phyloP scores from a whole-genome alignment of 1,284 basidiomycete genomes.

The Puccinia polysora region DNA sequence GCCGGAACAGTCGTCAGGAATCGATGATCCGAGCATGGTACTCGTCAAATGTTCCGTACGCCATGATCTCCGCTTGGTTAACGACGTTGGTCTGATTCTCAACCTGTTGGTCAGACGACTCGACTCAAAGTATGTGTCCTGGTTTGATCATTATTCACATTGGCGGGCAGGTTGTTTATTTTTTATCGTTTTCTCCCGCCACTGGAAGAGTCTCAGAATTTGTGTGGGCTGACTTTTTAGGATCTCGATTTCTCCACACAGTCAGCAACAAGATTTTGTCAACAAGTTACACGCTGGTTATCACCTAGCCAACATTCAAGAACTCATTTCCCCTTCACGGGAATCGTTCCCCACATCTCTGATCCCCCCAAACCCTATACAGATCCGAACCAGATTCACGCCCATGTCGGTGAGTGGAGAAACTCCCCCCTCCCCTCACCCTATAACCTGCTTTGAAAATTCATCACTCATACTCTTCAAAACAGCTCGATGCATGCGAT shows the following conservation, averaged over 20 bases:
- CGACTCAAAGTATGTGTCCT: constrained; percentile 58
- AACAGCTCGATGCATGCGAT: constrained; percentile 29
- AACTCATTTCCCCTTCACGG: constrained; percentile 44
- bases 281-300: constrained; percentile 61
- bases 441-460: background rate
- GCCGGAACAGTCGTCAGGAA: background rate
- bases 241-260: constrained; percentile 54
- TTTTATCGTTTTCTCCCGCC: too few species aligned
- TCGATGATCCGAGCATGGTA: background rate
- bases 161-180: background rate
- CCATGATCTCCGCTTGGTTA: constrained; percentile 56
- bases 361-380: constrained; percentile 58
- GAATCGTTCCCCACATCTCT: constrained; percentile 54
- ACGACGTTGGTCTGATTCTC: constrained; percentile 63
- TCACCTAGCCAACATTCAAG: constrained; percentile 60
- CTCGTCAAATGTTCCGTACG: background rate
- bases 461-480: constrained; percentile 13
- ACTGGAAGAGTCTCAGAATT: background rate
- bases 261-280: constrained; percentile 62
- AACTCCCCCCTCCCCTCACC: constrained; percentile 55
- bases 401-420: constrained; percentile 53
- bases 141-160: background rate
- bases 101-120: constrained; percentile 66
- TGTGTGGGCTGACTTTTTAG: constrained; percentile 28
- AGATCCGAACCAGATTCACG: constrained; percentile 56